Base-by-base conservation (phyloP, 371 early-diverging fungal species). In the Mortierella sp. region DNA sequence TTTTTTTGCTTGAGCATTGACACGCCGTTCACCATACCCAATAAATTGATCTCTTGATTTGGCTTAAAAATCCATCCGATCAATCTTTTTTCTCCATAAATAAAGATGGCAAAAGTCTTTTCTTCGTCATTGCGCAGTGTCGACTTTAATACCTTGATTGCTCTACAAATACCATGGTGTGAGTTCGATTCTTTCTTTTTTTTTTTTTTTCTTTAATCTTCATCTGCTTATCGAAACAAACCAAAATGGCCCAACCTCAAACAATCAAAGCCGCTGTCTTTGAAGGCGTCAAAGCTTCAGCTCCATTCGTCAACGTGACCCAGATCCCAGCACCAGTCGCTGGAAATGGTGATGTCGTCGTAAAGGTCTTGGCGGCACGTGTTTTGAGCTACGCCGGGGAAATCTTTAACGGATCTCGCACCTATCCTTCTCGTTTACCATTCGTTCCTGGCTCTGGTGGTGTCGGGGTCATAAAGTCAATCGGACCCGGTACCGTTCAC, bases 381-480 rank as follows among this genome's bases (percentile, higher is more conserved):
- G 63, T 76, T 28, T 58, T 71, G n/a, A 64, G 57, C 36, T 76
- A 76, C 33, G 40, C 64, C n/a, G 52, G 50, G 8, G 76, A 67
- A 1, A 57, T 76, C 8, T 38, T 76, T 40, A 40, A 66, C 22
- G 81, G 81, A 13, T 43, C 67, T 1, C 53, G 63, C 13, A 32
- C 47, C 4, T 79, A 65, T 62, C 79, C 79, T 5, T 57, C 52
- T 10, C 19, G 62, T 43, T 45, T 79, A 24, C 75, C 79, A n/a
- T 53, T 70, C n/a, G 75, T 74, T 16, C 79, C 79, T 11, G 75
- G 79, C 7, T 41, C 64, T 13, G 70, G 67, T 21, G 79, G 64
- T 10, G 43, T 78, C 21, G 79, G 75, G 10, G 36, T 70, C 38
- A 66, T 79, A 52, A 65, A 70, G 24, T 61, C 75, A 1, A 53